These are phyloP conservation scores for Hyphopichia pseudoburtonii DNA, from an alignment of 1,139 yeast species.

Conservation along the genomic window DNA sequence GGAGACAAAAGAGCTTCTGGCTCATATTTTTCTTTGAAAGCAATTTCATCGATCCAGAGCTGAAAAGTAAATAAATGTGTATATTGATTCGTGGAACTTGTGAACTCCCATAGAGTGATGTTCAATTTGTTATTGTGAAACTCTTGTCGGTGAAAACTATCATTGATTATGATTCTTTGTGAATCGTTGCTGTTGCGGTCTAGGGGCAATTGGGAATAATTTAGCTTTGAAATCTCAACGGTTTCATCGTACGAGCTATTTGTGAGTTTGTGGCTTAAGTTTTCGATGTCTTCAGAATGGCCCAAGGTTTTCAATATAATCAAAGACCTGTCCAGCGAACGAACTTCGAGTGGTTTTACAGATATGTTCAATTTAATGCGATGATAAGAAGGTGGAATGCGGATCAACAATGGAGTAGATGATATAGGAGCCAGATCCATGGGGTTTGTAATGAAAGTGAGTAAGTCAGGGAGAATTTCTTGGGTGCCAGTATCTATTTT, in stretches of 20 bases:
- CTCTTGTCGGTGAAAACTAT: conserved; percentile 19
- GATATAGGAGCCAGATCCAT: conserved; percentile 5
- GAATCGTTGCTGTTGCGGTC: conserved; percentile 15
- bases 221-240: conserved; percentile 29
- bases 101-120: conserved; percentile 31
- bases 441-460: conserved; percentile 27
- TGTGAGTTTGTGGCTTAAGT: conserved; percentile 9
- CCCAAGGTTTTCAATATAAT: conserved; percentile 27
- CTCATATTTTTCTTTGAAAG: background rate
- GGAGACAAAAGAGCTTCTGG: background rate
- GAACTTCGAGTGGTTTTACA: conserved; percentile 13
- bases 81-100: conserved; percentile 16
- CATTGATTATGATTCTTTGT: conserved; percentile 34
- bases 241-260: conserved; percentile 5
- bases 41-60: conserved; percentile 28
- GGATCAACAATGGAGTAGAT: conserved; percentile 27
- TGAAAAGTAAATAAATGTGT: conserved; percentile 26
- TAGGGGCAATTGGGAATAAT: conserved; percentile 26
- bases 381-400: conserved; percentile 20
- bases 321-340: conserved; percentile 17
- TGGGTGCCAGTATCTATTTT: conserved; percentile 15
- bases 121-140: conserved; percentile 23
- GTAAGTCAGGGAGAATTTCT: conserved; percentile 13
- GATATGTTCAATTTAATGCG: conserved; percentile 30
- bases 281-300: conserved; percentile 10